Percentiles rank a stretch among this genome's conserved stretches.
Conservation (phyloP, 176 grass and related monocot species). For the Phoenix dactylifera region DNA sequence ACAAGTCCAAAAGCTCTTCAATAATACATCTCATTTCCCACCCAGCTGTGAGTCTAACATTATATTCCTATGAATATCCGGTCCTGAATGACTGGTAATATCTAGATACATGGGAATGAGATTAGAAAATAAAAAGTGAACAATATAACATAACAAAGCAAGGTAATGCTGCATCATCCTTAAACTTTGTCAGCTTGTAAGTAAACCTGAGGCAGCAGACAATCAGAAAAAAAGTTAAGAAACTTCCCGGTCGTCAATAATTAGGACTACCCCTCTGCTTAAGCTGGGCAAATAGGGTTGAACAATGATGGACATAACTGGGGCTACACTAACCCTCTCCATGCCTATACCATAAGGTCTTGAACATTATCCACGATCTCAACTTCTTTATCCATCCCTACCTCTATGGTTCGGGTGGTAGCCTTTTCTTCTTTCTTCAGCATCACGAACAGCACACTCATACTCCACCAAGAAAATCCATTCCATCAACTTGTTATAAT, state of each 20-base stretch:
- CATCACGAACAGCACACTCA: conserved; percentile 53
- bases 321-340: conserved; percentile 12
- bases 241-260: conserved; percentile 30
- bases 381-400: conserved; percentile 59
- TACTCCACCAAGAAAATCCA: conserved; percentile 93
- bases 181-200: too few relatives aligned
- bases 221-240: neutral
- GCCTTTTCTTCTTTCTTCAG: conserved; percentile 55
- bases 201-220: too few relatives aligned
- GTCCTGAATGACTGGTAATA: too few relatives aligned
- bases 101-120: too few relatives aligned
- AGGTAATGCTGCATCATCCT: too few relatives aligned
- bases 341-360: conserved; percentile 15
- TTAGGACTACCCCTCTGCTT: conserved; percentile 37
- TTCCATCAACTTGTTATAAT: conserved; percentile 48
- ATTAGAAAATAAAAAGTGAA: too few relatives aligned
- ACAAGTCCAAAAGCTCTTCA: too few relatives aligned
- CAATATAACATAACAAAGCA: too few relatives aligned
- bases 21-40: too few relatives aligned
- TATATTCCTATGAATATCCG: too few relatives aligned
- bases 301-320: conserved; percentile 24
- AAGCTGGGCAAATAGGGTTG: conserved; percentile 34
- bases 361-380: conserved; percentile 33
- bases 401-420: conserved; percentile 69
- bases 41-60: too few relatives aligned